Evolutionary conservation across 306 rosid species (phyloP).

Genomic region (Canavalia ensiformis): DNA sequence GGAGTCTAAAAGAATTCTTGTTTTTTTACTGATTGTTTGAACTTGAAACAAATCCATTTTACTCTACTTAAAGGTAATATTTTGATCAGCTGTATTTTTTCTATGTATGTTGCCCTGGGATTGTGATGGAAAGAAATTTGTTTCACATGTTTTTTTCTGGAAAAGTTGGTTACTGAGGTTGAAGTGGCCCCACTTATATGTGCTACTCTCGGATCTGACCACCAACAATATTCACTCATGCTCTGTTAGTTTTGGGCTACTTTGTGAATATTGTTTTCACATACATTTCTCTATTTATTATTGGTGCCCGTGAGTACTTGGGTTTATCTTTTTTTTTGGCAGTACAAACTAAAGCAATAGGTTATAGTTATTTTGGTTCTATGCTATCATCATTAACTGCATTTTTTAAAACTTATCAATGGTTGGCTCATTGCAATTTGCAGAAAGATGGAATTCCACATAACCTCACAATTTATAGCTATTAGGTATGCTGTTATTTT

Average conservation of each 20-base stretch:
- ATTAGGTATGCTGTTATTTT: too few relatives aligned
- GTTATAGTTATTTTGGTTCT: background rate
- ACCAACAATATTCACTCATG: slow-evolving; percentile 6
- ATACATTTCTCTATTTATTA: slow-evolving; percentile 6
- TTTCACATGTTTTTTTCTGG: slow-evolving; percentile 29
- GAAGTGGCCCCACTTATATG: slow-evolving; percentile 10
- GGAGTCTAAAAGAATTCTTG: background rate
- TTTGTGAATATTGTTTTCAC: slow-evolving; percentile 19
- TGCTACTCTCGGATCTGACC: background rate
- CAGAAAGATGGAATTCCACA: background rate
- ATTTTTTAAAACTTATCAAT: background rate
- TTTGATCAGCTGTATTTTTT: background rate
- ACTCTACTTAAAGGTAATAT: slow-evolving; percentile 6
- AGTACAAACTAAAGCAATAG: background rate
- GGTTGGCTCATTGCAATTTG: slow-evolving; percentile 15
- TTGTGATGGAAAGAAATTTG: slow-evolving; percentile 17
- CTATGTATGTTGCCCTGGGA: slow-evolving; percentile 9
- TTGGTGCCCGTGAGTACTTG: background rate
- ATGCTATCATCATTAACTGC: slow-evolving; percentile 21
- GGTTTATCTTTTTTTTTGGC: slow-evolving; percentile 25
- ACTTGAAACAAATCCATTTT: slow-evolving; percentile 20
- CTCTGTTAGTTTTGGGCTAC: slow-evolving; percentile 9
- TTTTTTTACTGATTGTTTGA: background rate
- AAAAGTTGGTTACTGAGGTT: background rate
- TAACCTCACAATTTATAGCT: background rate